A percentile compares a stretch with the other conserved stretches of the same genome.
Conservation (phyloP, 768 basidiomycete genomes). For the Mycena floridula region DNA sequence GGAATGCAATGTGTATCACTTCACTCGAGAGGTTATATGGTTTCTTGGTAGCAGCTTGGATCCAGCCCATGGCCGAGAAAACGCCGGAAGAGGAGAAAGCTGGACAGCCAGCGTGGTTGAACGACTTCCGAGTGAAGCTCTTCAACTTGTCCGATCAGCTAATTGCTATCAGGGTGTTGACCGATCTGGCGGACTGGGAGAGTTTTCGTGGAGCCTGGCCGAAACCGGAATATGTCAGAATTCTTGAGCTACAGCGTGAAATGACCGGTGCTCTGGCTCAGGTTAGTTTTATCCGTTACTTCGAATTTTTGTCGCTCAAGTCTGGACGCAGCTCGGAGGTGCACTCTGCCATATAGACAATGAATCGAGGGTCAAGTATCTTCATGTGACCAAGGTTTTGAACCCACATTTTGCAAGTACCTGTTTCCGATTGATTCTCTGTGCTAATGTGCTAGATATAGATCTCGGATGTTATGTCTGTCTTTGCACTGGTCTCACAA, state of each 20-base stretch:
- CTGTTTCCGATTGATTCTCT: background rate
- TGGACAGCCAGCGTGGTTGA: constrained; percentile 13
- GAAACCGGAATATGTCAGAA: constrained; percentile 33
- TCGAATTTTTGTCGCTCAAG: constrained; percentile 1
- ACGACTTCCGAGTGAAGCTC: constrained; percentile 22
- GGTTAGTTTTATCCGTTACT: constrained; percentile 15
- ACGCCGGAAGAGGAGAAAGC: background rate
- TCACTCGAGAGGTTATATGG: constrained; percentile 36
- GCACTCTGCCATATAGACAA: constrained; percentile 37
- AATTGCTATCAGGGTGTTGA: constrained; percentile 24
- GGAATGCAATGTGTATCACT: constrained; percentile 34
- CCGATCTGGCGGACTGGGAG: constrained; percentile 37
- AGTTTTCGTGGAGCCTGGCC: constrained; percentile 49
- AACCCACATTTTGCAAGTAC: constrained; percentile 48
- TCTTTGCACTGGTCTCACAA: constrained; percentile 36
- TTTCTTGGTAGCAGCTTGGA: constrained; percentile 36
- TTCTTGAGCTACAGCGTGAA: constrained; percentile 34
- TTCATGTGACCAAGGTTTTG: constrained; percentile 40
- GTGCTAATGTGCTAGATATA: constrained; percentile 10
- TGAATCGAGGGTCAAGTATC: constrained; percentile 31
- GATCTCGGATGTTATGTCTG: constrained; percentile 35
- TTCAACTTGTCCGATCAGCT: constrained; percentile 26
- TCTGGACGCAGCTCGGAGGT: constrained; percentile 25
- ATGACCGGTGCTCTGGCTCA: constrained; percentile 33
- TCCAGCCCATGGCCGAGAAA: constrained; percentile 11